phyloP scores from a whole-genome alignment of 1,139 yeast species.

The Geotrichum bryndzae region DNA sequence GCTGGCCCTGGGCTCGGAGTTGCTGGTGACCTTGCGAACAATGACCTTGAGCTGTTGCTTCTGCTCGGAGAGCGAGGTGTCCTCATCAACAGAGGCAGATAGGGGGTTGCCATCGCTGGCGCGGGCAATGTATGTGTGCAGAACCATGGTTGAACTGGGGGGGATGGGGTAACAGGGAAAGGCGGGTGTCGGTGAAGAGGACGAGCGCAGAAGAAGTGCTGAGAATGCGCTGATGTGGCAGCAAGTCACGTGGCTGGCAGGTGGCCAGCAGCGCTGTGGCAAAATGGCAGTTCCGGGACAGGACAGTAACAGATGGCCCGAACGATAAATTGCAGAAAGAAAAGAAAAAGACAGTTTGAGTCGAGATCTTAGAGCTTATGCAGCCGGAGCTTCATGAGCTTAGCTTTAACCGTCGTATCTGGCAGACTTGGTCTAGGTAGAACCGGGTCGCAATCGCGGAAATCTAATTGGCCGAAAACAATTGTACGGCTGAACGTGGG shows the following conservation, averaged over 20 bases:
- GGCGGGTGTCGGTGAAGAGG: background rate
- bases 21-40: conserved; percentile 67
- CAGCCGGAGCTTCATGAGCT: no score
- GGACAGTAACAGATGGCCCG: no score
- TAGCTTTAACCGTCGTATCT: no score
- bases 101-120: conserved; percentile 57
- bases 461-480: background rate
- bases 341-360: no score
- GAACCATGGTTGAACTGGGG: conserved; percentile 22
- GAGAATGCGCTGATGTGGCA: background rate
- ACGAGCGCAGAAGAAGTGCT: background rate
- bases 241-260: background rate
- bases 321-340: no score
- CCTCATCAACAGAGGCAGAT: conserved; percentile 90
- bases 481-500: background rate
- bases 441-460: background rate
- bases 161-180: background rate
- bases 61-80: conserved; percentile 55
- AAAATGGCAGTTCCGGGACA: background rate
- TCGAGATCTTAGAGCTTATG: no score
- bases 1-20: conserved; percentile 81
- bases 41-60: conserved; percentile 80
- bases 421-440: background rate
- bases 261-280: background rate
- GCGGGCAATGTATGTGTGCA: conserved; percentile 29